These are phyloP conservation scores for Citrus sinensis DNA, from an alignment of 345 rosid species.

Conservation along the genomic window DVS_A1.0 CM039167.1:21716001-21716500, in stretches of 20 bases:
- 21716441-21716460: not conserved
- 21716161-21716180: not conserved
- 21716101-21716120: too few relatives aligned
- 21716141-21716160: too few relatives aligned
- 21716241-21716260: not conserved
- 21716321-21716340: not conserved
- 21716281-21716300: not conserved
- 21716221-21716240: not conserved
- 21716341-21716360: not conserved
- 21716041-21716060: too few relatives aligned
- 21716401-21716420: not conserved
- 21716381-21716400: not conserved
- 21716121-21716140: too few relatives aligned
- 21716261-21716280: not conserved
- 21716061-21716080: too few relatives aligned
- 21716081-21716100: too few relatives aligned
- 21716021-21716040: too few relatives aligned
- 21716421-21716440: constrained; percentile 4
- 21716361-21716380: not conserved
- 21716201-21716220: not conserved
- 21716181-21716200: not conserved
- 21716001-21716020: too few relatives aligned
- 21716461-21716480: not conserved
- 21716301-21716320: not conserved
- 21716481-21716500: not conserved